These are phyloP conservation scores for Circinella minor DNA, from an alignment of 371 early-diverging fungal genomes.

Conservation along the genomic window DNA sequence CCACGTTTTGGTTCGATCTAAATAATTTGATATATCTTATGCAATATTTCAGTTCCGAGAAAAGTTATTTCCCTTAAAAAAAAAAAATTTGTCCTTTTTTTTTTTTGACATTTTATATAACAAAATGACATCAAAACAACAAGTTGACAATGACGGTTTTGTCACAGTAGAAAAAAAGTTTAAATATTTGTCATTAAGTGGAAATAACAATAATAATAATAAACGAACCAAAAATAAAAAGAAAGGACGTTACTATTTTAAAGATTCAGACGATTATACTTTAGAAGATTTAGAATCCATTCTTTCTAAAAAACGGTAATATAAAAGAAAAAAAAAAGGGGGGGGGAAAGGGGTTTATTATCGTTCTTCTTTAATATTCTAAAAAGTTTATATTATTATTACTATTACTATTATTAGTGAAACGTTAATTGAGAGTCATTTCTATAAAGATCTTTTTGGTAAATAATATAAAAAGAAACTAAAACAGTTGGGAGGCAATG, in stretches of 20 bases:
- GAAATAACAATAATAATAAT: not conserved
- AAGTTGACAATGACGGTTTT: slow-evolving; percentile 21
- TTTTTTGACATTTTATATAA: not conserved
- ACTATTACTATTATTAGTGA: slow-evolving; percentile 21
- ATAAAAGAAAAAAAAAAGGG: not conserved
- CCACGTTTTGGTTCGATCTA: too few relatives aligned
- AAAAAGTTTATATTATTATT: not conserved
- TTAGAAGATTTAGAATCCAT: slow-evolving; percentile 29
- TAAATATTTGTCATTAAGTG: slow-evolving; percentile 14
- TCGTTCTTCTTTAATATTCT: not conserved
- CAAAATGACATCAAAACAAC: not conserved
- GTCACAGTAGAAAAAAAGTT: slow-evolving; percentile 21
- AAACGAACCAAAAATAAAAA: slow-evolving; percentile 6
- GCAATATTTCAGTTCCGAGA: too few relatives aligned
- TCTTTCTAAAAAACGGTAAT: slow-evolving; percentile 35
- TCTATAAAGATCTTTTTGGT: slow-evolving; percentile 42
- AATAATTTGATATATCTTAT: too few relatives aligned
- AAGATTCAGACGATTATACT: slow-evolving; percentile 40
- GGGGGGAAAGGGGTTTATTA: too few relatives aligned
- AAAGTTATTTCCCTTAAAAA: not conserved
- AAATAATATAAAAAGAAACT: slow-evolving; percentile 4
- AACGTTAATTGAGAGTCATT: slow-evolving; percentile 30
- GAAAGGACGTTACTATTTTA: slow-evolving; percentile 13
- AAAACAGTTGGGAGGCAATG: not conserved
- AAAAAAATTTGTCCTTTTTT: not conserved